phyloP scores from a whole-genome alignment of 1,284 basidiomycete genomes.

The Puccinia brachypodii region DNA sequence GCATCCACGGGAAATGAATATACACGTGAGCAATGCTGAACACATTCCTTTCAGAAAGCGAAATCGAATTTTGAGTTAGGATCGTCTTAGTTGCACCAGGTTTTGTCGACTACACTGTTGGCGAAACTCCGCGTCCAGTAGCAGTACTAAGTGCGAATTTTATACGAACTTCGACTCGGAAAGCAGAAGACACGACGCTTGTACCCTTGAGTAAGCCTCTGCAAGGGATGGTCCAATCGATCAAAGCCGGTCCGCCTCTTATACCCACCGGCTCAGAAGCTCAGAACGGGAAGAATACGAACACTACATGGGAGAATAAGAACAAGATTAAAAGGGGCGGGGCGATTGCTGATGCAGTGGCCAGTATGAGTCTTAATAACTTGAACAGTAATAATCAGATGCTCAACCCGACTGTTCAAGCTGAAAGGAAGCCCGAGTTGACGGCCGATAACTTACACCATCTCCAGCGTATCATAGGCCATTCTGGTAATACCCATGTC shows the following conservation, averaged over 20 bases:
- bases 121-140: neutral
- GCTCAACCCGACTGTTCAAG: neutral
- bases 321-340: constrained; percentile 24
- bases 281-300: neutral
- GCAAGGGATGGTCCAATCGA: constrained; percentile 10
- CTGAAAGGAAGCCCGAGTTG: neutral
- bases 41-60: neutral
- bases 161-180: constrained; percentile 15
- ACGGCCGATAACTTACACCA: constrained; percentile 7
- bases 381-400: no score
- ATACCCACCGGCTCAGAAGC: neutral
- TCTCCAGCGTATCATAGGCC: neutral
- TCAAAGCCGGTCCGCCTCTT: constrained; percentile 22
- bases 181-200: constrained; percentile 19
- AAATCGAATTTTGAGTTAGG: neutral
- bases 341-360: constrained; percentile 27
- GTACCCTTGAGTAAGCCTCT: constrained; percentile 19
- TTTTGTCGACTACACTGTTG: constrained; percentile 24
- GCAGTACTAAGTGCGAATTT: constrained; percentile 1
- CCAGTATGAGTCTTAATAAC: constrained; percentile 13
- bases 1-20: constrained; percentile 23
- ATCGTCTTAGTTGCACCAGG: constrained; percentile 6
- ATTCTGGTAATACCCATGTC: neutral
- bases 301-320: constrained; percentile 14
- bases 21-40: constrained; percentile 4